Evolutionary conservation across 2,329 filamentous ascomycete genomes (phyloP).

Genomic region (Epichloe coenophiala): DNA sequence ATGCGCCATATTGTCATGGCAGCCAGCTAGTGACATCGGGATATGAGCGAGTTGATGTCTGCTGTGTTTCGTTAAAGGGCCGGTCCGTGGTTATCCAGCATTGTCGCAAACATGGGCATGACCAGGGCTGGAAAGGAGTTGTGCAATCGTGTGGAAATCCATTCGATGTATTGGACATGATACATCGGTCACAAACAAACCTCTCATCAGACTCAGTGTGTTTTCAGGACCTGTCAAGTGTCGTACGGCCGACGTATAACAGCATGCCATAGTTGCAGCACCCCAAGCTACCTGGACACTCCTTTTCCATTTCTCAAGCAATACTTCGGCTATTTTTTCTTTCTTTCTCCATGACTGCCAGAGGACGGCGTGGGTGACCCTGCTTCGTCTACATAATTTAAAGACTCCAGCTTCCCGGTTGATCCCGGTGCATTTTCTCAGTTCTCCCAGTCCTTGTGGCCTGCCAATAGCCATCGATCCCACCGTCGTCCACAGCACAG

Average conservation of each 20-base stretch:
- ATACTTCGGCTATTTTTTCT: conserved; percentile 4
- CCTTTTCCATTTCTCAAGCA: background rate
- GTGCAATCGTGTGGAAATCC: conserved; percentile 5
- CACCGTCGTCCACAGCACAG: background rate
- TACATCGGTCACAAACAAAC: conserved; percentile 5
- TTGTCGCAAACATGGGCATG: conserved; percentile 6
- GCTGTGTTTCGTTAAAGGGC: conserved; percentile 6
- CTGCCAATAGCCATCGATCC: background rate
- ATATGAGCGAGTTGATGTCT: conserved; percentile 3
- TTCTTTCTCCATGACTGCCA: background rate
- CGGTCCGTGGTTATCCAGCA: conserved; percentile 6
- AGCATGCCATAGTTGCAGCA: conserved; percentile 4
- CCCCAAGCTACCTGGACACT: conserved; percentile 1
- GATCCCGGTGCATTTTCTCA: background rate
- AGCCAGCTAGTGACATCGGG: conserved; percentile 1
- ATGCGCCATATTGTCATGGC: background rate
- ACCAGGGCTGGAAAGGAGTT: conserved; percentile 1
- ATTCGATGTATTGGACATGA: conserved; percentile 1
- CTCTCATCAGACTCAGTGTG: conserved; percentile 4
- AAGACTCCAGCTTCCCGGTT: background rate
- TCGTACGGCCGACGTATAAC: conserved; percentile 8
- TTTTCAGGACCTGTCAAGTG: conserved; percentile 3
- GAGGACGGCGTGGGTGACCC: background rate
- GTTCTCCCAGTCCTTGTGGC: background rate
- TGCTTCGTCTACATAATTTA: background rate